Percentiles rank a stretch among this genome's conserved stretches.
Evolutionary conservation across 495 filamentous ascomycete species (phyloP).

Genomic region (Lentithecium fluviatile): DNA sequence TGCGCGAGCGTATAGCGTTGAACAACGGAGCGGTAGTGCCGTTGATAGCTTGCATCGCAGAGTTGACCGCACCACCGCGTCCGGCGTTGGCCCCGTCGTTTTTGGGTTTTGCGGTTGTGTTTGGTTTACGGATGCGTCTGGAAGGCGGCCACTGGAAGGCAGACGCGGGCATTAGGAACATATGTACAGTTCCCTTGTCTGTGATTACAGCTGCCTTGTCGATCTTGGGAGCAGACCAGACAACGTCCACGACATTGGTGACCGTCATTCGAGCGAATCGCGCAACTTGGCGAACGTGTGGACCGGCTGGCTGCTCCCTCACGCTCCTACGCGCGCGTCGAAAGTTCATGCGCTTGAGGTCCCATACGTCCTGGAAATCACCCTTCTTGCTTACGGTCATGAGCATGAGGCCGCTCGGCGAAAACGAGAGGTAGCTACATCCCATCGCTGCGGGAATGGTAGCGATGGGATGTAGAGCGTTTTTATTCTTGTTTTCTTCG

Average conservation of each 20-base stretch:
- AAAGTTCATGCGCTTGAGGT: slow-evolving; percentile 72
- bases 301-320: slow-evolving; percentile 39
- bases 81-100: slow-evolving; percentile 29
- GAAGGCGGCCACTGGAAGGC: slow-evolving; percentile 89
- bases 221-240: slow-evolving; percentile 78
- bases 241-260: slow-evolving; percentile 83
- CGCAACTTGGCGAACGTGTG: slow-evolving; percentile 78
- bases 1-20: slow-evolving; percentile 33
- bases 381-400: slow-evolving; percentile 91
- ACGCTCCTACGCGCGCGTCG: slow-evolving; percentile 41
- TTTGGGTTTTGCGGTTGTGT: slow-evolving; percentile 20
- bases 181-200: slow-evolving; percentile 88
- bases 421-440: slow-evolving; percentile 88
- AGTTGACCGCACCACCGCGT: slow-evolving; percentile 28
- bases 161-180: slow-evolving; percentile 77
- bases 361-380: slow-evolving; percentile 90
- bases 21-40: slow-evolving; percentile 31
- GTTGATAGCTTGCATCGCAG: slow-evolving; percentile 36
- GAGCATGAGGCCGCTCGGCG: slow-evolving; percentile 77
- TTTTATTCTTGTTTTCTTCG: slow-evolving; percentile 46
- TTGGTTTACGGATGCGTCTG: slow-evolving; percentile 51
- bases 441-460: slow-evolving; percentile 80
- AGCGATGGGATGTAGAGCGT: slow-evolving; percentile 60
- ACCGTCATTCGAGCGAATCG: slow-evolving; percentile 87
- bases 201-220: slow-evolving; percentile 84